Percentiles rank a stretch among this genome's conserved stretches.
Evolutionary conservation across 495 filamentous ascomycete species (phyloP).

Genomic region (Aspergillus funiculosus): DNA sequence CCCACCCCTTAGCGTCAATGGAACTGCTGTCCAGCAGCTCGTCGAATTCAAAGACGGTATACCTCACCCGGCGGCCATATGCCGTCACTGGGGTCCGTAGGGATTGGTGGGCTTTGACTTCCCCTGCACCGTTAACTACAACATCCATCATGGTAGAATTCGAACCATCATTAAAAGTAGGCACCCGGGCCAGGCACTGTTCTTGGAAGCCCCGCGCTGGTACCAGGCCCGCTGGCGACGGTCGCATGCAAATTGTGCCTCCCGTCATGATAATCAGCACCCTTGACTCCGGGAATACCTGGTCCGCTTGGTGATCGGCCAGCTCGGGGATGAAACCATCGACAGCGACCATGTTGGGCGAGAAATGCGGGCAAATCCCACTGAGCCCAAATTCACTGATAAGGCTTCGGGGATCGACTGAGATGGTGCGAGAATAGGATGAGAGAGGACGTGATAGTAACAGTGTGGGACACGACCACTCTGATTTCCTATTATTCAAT

Average conservation of each 20-base stretch:
- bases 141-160: constrained; percentile 50
- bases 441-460: background rate
- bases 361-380: background rate
- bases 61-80: constrained; percentile 78
- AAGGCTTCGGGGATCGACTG: background rate
- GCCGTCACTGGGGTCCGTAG: constrained; percentile 75
- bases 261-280: constrained; percentile 91
- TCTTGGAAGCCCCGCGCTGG: constrained; percentile 79
- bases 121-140: constrained; percentile 41
- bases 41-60: constrained; percentile 80
- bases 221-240: constrained; percentile 57
- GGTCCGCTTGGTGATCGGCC: constrained; percentile 23
- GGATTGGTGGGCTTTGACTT: constrained; percentile 45
- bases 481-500: too few species aligned
- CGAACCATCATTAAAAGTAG: constrained; percentile 85
- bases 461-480: background rate
- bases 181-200: constrained; percentile 72
- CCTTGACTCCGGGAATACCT: constrained; percentile 56
- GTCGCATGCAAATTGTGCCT: constrained; percentile 93
- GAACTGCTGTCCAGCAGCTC: constrained; percentile 86
- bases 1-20: constrained; percentile 87
- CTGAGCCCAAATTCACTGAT: background rate
- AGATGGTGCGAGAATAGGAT: background rate
- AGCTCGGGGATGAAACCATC: constrained; percentile 22
- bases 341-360: constrained; percentile 23